These are phyloP conservation scores for Colletotrichum eremochloae DNA, from an alignment of 2,329 filamentous ascomycete species.

Conservation along the genomic window DNA sequence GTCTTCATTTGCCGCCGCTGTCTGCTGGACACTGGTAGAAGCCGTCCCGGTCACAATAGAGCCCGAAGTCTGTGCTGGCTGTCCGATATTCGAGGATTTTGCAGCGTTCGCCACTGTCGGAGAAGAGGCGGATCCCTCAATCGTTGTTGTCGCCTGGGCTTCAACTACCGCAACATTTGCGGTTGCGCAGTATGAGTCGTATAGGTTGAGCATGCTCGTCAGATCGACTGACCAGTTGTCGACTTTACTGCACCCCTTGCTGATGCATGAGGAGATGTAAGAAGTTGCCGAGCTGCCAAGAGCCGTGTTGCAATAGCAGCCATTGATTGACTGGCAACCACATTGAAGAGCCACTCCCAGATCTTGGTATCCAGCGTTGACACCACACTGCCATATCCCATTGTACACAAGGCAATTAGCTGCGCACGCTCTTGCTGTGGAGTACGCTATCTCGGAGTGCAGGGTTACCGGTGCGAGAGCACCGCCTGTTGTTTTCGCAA, in stretches of 20 bases:
- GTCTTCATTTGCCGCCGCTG: conserved; percentile 13
- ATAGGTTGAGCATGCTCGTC: conserved; percentile 44
- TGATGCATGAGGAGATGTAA: conserved; percentile 46
- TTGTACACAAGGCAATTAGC: conserved; percentile 45
- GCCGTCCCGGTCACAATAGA: conserved; percentile 1
- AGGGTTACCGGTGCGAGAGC: conserved; percentile 39
- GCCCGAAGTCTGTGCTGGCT: conserved; percentile 1
- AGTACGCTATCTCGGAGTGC: conserved; percentile 30
- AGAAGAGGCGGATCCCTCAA: neutral
- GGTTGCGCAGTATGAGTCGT: conserved; percentile 46
- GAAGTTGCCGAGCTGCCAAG: conserved; percentile 45
- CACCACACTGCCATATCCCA: conserved; percentile 43
- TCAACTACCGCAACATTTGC: conserved; percentile 43
- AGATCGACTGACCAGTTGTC: conserved; percentile 45
- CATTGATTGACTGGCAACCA: conserved; percentile 46
- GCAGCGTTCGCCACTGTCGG: neutral
- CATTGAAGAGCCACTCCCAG: conserved; percentile 46
- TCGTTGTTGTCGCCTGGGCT: conserved; percentile 20
- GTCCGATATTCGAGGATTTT: neutral
- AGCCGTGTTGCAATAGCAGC: conserved; percentile 46
- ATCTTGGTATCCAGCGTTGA: conserved; percentile 42
- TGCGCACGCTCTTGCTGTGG: conserved; percentile 45
- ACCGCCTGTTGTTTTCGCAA: conserved; percentile 28
- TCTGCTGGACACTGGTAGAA: neutral
- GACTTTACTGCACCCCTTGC: conserved; percentile 43